These are phyloP conservation scores for Yamadazyma buinensis DNA, from an alignment of 1,139 yeast genomes.

Conservation along the genomic window DNA sequence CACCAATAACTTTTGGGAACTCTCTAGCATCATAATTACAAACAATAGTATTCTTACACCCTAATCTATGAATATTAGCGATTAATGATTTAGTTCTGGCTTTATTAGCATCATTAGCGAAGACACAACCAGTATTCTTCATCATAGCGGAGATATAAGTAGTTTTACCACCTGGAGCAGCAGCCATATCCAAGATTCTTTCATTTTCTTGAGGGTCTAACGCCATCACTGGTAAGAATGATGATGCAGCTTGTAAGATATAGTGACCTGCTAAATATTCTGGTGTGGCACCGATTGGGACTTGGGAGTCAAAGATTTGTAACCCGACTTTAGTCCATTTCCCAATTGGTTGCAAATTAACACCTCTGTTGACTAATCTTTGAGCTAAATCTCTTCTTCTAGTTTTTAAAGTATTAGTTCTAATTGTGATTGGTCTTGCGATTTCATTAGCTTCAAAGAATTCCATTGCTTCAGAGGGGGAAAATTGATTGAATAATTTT, in stretches of 20 bases:
- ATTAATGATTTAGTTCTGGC: constrained; percentile 93
- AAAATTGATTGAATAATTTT: constrained; percentile 82
- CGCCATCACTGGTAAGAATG: constrained; percentile 97
- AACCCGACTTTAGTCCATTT: constrained; percentile 98
- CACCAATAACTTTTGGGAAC: constrained; percentile 97
- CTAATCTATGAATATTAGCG: constrained; percentile 96
- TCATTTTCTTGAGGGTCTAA: constrained; percentile 94
- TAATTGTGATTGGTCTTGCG: constrained; percentile 91
- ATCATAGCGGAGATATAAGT: constrained; percentile 93
- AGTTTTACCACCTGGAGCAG: constrained; percentile 99
- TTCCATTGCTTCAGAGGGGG: constrained; percentile 96
- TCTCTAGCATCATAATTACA: constrained; percentile 98
- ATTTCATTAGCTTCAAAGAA: constrained; percentile 98
- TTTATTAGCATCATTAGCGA: constrained; percentile 96
- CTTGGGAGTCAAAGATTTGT: constrained; percentile 96
- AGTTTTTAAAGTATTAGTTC: constrained; percentile 92
- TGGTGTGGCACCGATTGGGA: constrained; percentile 99
- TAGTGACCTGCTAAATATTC: constrained; percentile 98
- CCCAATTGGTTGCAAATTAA: constrained; percentile 94
- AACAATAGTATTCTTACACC: constrained; percentile 94
- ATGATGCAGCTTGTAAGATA: constrained; percentile 96
- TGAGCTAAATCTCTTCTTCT: constrained; percentile 96
- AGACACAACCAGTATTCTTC: constrained; percentile 97
- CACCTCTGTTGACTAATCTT: constrained; percentile 92
- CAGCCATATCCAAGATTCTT: constrained; percentile 96